Evolutionary conservation across 768 basidiomycete genomes (phyloP).

Genomic region (Podaxis pistillaris): DNA sequence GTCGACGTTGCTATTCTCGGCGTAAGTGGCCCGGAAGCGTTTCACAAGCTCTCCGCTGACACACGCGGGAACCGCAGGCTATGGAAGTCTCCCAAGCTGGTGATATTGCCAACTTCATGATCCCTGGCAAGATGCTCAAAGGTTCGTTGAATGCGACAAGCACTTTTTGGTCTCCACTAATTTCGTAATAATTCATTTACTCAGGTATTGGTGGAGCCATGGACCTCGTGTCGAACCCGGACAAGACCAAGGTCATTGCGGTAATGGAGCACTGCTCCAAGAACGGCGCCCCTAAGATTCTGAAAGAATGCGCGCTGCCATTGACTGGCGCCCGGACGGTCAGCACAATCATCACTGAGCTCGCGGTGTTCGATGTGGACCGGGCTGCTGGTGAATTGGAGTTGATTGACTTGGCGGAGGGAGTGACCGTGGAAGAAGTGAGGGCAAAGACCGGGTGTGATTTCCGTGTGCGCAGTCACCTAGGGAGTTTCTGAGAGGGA

Average conservation of each 20-base stretch:
- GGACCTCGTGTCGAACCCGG: slow-evolving; percentile 96
- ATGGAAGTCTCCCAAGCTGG: slow-evolving; percentile 94
- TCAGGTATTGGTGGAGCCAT: slow-evolving; percentile 94
- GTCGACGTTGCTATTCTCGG: slow-evolving; percentile 93
- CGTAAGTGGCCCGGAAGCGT: slow-evolving; percentile 40
- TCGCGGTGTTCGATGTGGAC: slow-evolving; percentile 89
- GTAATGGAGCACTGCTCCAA: slow-evolving; percentile 91
- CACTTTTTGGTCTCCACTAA: not conserved
- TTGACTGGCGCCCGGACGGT: slow-evolving; percentile 87
- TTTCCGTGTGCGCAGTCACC: slow-evolving; percentile 58
- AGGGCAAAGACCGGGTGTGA: slow-evolving; percentile 83
- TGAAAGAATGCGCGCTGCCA: slow-evolving; percentile 78
- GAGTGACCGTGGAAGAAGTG: slow-evolving; percentile 81
- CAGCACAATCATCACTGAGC: slow-evolving; percentile 90
- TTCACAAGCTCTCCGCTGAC: slow-evolving; percentile 7
- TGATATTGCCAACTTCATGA: slow-evolving; percentile 98
- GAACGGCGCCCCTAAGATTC: slow-evolving; percentile 86
- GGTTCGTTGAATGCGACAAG: slow-evolving; percentile 33
- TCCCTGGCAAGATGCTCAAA: slow-evolving; percentile 91
- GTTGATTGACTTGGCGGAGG: slow-evolving; percentile 82
- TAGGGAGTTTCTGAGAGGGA: slow-evolving; percentile 38
- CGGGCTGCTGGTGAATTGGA: slow-evolving; percentile 67
- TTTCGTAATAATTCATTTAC: slow-evolving; percentile 11
- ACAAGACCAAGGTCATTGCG: slow-evolving; percentile 89
- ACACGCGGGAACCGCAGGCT: slow-evolving; percentile 44